These are phyloP conservation scores for Chloromonas sp. DNA, from an alignment of 163 green algal genomes.

Conservation along the genomic window DNA sequence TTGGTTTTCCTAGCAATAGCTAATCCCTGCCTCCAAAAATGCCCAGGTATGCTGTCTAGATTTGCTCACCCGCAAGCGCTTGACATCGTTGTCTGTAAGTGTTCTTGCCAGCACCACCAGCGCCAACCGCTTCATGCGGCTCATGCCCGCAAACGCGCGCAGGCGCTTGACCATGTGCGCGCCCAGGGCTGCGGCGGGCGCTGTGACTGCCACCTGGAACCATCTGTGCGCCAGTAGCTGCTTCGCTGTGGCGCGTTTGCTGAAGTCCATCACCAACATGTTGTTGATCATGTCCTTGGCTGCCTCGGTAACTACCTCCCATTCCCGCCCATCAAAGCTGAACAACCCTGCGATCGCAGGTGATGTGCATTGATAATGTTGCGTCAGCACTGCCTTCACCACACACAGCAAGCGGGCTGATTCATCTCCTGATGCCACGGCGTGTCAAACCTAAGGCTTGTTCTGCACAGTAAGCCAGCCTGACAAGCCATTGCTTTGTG, in stretches of 20 bases:
- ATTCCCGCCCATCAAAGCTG: slow-evolving; percentile 77
- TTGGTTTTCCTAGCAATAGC: too few species aligned
- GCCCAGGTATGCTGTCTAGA: too few species aligned
- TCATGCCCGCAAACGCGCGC: slow-evolving; percentile 47
- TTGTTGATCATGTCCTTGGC: slow-evolving; percentile 88
- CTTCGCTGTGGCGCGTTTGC: slow-evolving; percentile 69
- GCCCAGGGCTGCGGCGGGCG: slow-evolving; percentile 41
- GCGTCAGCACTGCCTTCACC: too few species aligned
- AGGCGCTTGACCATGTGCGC: slow-evolving; percentile 54
- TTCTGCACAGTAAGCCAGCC: too few species aligned
- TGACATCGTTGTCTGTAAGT: slow-evolving; percentile 50
- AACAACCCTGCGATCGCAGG: slow-evolving; percentile 26
- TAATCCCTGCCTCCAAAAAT: too few species aligned
- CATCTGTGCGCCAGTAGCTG: slow-evolving; percentile 87
- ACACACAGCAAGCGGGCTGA: too few species aligned
- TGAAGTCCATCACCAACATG: slow-evolving; percentile 87
- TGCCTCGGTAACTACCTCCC: slow-evolving; percentile 75
- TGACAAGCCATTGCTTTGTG: too few species aligned
- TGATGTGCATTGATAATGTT: neutral
- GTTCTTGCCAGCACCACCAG: slow-evolving; percentile 56
- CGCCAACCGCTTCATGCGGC: slow-evolving; percentile 54
- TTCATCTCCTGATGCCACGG: too few species aligned
- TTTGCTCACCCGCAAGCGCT: slow-evolving; percentile 32
- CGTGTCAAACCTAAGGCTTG: too few species aligned
- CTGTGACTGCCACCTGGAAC: slow-evolving; percentile 59